Evolutionary conservation across 1,284 basidiomycete species (phyloP), one percentile per base, ranked within the genome.

Genomic region (Sanguinoderma infundibulare): DNA sequence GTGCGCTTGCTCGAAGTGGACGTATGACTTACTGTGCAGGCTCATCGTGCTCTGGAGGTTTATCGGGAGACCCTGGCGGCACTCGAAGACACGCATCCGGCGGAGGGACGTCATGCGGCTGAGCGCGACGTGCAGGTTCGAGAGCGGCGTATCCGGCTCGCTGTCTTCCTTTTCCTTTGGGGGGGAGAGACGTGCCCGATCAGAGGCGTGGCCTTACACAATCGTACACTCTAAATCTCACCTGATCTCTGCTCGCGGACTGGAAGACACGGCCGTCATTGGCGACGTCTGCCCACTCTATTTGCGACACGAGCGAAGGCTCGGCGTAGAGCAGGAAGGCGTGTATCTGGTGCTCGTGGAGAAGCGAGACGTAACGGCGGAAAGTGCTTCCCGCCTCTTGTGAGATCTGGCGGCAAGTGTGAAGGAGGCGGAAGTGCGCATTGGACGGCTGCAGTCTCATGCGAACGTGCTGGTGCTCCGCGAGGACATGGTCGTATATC

Each of bases 51-150:
- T 66, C 51, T 61, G 63, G 20, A 65, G 58, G 39, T 57, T 65
- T 51, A 69, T 53, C 35, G 70, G 71, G 26, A 72, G 55, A 17
- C 73, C 71, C 53, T 70, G 72, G 47, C 67, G 63, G 58, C 70
- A 73, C 51, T 78, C 70, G 65, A 81, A 82, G 32, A 80, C 78
- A 40, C 79, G 74, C 17, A 81, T 58, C 35, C 59, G 70, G 36
- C 67, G 64, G 40, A 82, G 64, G 53, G 63, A 68, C 30, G 72
- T 54, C 65, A 80, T 66, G 59, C 67, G 73, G 40, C 66, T 61
- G 22, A 81, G 71, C 7, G 70, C 76, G 39, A 71, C 61, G 61
- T 77, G 69, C 24, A 80, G 65, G 55, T 70, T 70, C 38, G 80
- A 81, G 34, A 76, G 59, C 56, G 59, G 76, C 26, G 32, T 51